Evolutionary conservation across 306 rosid genomes (phyloP).

Genomic region (Begonia loranthoides): DNA sequence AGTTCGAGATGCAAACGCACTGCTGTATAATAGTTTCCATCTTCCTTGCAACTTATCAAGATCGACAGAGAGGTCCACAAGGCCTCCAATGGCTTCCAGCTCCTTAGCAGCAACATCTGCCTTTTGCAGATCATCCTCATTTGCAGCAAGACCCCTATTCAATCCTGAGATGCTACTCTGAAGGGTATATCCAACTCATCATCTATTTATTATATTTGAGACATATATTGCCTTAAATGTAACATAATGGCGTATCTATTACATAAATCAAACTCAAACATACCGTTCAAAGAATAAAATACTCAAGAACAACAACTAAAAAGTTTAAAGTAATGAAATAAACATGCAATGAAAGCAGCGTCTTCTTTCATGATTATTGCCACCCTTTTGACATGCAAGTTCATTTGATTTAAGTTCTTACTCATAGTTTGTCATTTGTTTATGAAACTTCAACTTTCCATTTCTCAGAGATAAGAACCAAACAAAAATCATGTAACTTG

Average conservation of each 20-base stretch:
- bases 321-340: neutral
- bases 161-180: constrained; percentile 88
- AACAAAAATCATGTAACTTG: too few species aligned
- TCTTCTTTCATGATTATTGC: too few species aligned
- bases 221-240: too few species aligned
- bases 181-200: neutral
- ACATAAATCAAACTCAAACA: too few species aligned
- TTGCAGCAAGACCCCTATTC: constrained; percentile 90
- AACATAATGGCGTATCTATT: too few species aligned
- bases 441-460: too few species aligned
- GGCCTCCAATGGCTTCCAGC: constrained; percentile 63
- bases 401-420: too few species aligned
- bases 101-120: constrained; percentile 85
- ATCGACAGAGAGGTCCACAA: constrained; percentile 50
- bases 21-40: constrained; percentile 89
- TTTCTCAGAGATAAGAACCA: too few species aligned
- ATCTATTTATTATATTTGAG: neutral
- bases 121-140: constrained; percentile 58
- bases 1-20: constrained; percentile 81
- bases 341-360: too few species aligned
- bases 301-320: neutral
- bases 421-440: too few species aligned
- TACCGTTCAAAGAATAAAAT: too few species aligned
- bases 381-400: too few species aligned
- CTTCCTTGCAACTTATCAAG: constrained; percentile 81